Base-by-base conservation (phyloP, 2,329 filamentous ascomycete species). In the Xylariaceae sp. region DNA sequence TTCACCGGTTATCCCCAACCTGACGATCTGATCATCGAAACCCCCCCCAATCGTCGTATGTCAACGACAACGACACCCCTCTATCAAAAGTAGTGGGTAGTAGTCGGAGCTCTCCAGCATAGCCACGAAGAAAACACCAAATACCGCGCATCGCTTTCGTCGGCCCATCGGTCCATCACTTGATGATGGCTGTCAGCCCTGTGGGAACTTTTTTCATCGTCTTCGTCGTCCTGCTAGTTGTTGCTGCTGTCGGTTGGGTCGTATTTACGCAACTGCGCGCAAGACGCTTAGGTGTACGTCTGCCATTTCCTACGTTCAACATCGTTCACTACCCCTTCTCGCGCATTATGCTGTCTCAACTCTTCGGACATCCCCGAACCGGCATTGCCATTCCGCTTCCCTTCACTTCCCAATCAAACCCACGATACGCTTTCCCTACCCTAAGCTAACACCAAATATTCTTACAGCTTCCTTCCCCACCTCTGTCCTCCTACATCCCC, bases 161-260 rank as follows among this genome's bases (percentile, higher is more conserved):
- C 17, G 17, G 21, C 29, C 41, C 24, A n/a, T 45, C 19, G 16
- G 16, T 43, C 34, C 12, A 16, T 8, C n/a, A 12, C 59, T 49
- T 45, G 40, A 70, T 65, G 51, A 70, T 70, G 64, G 87, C 57
- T 24, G 52, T 87, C 70, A 81, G 81, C 63, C 76, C 83, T 47
- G 79, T 82, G 64, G 87, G 87, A 70, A 83, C 88, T 62, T 86
- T 93, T 76, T 82, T 92, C 73, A 86, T 96, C 71, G 82, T 91
- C 69, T 73, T 94, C 69, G 67, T 91, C 65, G 76, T 92, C 65
- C 72, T 90, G 67, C 69, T 85, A 51, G 58, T 88, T 53, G 73
- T 79, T 53, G 84, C 75, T 23, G 86, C 78, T 55, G 74, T 82
- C 53, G 87, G 82, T 69, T 94, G 88, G 87, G 77, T 92, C 58